Evolutionary conservation across 805 yeast species (phyloP), one percentile per base, ranked within the genome.

Genomic region (Monosporozyma solicola): DNA sequence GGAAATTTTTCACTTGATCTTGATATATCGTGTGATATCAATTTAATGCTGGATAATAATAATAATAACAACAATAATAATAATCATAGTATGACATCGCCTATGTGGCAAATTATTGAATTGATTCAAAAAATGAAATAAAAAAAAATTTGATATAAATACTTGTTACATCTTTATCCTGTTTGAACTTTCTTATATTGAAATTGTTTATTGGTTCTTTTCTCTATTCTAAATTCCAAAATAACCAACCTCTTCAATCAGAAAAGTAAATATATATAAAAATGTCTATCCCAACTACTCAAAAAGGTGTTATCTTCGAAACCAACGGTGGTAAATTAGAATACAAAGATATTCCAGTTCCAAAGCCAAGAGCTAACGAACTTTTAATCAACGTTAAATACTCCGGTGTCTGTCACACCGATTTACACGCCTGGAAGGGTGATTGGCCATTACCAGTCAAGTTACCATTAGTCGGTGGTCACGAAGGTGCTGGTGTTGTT

Each of bases 391-490:
- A 83, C 64, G 83, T 83, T 66, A 82, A 81, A 71, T 83, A 80
- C 73, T 82, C 87, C 11, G 87, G 87, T 70, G 87, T 83, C 54
- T 83, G 87, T 67, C 87, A 83, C 74, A 82, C 87, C 31, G 87
- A 83, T 66, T 77, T 83, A 67, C 87, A 83, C 72, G 87, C 87
- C 45, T 81, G 85, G 85, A 78, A 80, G 65, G 85, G 85, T 63
- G 85, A 81, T 65, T 81, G 85, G 85, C 82, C 86, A 55, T 74
- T 82, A 71, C 78, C 70, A 64, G 69, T 71, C 74, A 59, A 76
- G 75, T 72, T 81, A 61, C 86, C 85, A 44, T 73, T 82, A 61
- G 84, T 82, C 47, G 87, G 87, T 61, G 87, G 87, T 64, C 87
- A 82, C 69, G 87, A 82, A 70, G 87, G 87, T 74, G 85, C 85